These are phyloP conservation scores for Aspergillus quadricinctus DNA, from an alignment of 2,329 filamentous ascomycete genomes.

Conservation along the genomic window DNA sequence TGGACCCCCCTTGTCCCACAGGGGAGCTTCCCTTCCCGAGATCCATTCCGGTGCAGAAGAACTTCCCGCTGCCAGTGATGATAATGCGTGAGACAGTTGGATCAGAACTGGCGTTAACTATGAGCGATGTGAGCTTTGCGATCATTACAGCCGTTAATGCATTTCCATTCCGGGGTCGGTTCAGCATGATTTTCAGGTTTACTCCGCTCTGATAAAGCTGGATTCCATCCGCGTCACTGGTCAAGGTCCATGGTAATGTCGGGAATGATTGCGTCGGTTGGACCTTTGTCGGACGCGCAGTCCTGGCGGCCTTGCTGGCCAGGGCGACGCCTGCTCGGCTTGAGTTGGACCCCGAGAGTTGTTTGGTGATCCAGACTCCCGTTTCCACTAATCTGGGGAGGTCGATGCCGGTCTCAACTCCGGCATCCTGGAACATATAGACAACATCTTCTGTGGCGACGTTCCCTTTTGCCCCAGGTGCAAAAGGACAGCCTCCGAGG, in stretches of 20 bases:
- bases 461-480: slow-evolving; percentile 80
- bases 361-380: slow-evolving; percentile 65
- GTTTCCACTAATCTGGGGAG: slow-evolving; percentile 59
- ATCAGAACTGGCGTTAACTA: slow-evolving; percentile 17
- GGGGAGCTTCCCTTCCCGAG: slow-evolving; percentile 21
- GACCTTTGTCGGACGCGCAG: background rate
- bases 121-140: background rate
- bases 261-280: background rate
- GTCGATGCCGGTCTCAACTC: slow-evolving; percentile 70
- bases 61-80: slow-evolving; percentile 34
- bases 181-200: slow-evolving; percentile 30
- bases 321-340: slow-evolving; percentile 19
- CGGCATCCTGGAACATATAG: slow-evolving; percentile 60
- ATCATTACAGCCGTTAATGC: slow-evolving; percentile 26
- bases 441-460: slow-evolving; percentile 81
- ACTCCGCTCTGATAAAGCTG: slow-evolving; percentile 27
- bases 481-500: slow-evolving; percentile 79
- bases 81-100: slow-evolving; percentile 32
- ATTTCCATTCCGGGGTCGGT: slow-evolving; percentile 39
- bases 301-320: slow-evolving; percentile 5
- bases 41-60: slow-evolving; percentile 44
- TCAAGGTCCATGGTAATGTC: slow-evolving; percentile 15
- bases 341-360: slow-evolving; percentile 27
- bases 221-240: slow-evolving; percentile 20
- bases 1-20: slow-evolving; percentile 8